Evolutionary conservation across 2,329 filamentous ascomycete genomes (phyloP), one percentile per base, ranked within the genome.

Genomic region (Phialophora verrucosa): DNA sequence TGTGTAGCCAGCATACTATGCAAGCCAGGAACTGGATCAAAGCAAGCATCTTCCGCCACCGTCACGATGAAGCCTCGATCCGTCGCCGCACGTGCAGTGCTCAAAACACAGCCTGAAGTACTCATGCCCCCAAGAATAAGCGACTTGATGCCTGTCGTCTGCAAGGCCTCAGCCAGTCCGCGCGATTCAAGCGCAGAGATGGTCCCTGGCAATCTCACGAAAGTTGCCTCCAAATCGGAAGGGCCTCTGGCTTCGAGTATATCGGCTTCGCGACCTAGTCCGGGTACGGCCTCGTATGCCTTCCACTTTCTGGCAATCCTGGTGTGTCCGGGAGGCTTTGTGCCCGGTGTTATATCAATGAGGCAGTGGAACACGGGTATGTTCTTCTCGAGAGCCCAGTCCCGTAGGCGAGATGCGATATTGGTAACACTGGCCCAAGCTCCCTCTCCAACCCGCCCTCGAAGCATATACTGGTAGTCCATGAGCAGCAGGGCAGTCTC

Each of bases 401-500:
- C 57, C 10, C 72, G 63, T 55, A 75, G 63, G 10, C 70, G 60
- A 29, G 68, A 64, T 0, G 75, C 75, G 50, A 67, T 58, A 27
- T 67, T 56, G 25, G 73, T 38, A 23, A 73, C 71, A 23, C 65
- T 54, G 23, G 63, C 31, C 29, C 47, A 50, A 27, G 58, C 69
- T 23, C 56, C 61, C 14, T 70, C 53, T 10, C 69, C 72, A 31
- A 64, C 55, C 57, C 59, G 55, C 10, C 69, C 25, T n/a, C 74
- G 65, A 29, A 73, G 65, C 14, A 73, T 38, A 42, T 63, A 63
- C 66, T 77, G 74, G 57, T 75, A 77, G 69, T 77, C 75, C 6
- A 76, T 71, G 10, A 77, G 71, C n/a, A 76, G 68, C 2, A 77
- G 58, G 8, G 73, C 73, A 1, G 75, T 76, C 56, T 76, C 66